Evolutionary conservation across 1,284 basidiomycete species (phyloP).

Genomic region (Rhodotorula sp.): DNA sequence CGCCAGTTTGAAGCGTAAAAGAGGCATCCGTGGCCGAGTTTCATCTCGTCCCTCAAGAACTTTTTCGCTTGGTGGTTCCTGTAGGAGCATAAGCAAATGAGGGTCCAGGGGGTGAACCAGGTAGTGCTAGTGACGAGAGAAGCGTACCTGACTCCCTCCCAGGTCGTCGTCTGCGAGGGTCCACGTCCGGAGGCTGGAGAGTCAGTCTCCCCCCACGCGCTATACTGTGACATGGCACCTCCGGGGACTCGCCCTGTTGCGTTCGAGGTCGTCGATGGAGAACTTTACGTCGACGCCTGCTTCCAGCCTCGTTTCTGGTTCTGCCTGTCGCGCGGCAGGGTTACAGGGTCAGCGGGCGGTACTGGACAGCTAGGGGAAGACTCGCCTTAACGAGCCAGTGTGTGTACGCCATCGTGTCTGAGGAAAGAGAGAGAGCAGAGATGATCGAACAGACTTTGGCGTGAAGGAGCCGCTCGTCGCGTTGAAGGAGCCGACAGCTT

Average conservation of each 20-base stretch:
- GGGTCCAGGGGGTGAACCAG: background rate
- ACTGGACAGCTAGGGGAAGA: too few species aligned
- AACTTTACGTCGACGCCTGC: constrained; percentile 35
- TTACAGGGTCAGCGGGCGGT: background rate
- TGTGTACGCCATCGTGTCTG: background rate
- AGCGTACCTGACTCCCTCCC: constrained; percentile 45
- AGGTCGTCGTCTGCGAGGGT: constrained; percentile 14
- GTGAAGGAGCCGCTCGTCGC: too few species aligned
- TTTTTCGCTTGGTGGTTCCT: constrained; percentile 88
- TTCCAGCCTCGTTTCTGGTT: constrained; percentile 30
- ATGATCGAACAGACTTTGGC: background rate
- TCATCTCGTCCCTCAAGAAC: constrained; percentile 83
- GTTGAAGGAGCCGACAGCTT: background rate
- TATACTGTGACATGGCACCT: too few species aligned
- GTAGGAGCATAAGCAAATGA: background rate
- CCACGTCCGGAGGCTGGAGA: background rate
- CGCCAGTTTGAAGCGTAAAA: constrained; percentile 86
- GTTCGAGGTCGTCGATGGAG: constrained; percentile 31
- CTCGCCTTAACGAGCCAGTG: constrained; percentile 33
- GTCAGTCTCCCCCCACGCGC: background rate
- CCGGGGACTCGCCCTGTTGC: constrained; percentile 2
- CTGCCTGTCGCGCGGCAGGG: constrained; percentile 14
- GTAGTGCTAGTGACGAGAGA: background rate
- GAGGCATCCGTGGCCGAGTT: constrained; percentile 64
- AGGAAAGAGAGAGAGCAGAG: too few species aligned